phyloP scores from a whole-genome alignment of 441 rosid species.

The Aquilaria agallochum region DNA sequence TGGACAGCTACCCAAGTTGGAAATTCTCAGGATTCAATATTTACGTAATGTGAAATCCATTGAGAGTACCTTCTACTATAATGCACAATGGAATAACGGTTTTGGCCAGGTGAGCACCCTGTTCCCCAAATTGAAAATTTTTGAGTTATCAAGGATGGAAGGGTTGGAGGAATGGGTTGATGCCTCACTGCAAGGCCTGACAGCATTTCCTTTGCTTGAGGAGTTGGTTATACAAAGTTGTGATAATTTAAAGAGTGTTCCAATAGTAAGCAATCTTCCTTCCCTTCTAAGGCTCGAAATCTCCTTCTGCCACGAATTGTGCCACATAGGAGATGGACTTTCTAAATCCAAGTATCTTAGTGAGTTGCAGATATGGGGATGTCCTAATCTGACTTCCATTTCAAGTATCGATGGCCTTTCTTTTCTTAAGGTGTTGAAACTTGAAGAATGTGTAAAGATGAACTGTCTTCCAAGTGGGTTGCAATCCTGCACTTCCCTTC shows the following conservation, averaged over 20 bases:
- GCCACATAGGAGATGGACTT: neutral
- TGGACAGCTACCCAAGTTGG: conserved; percentile 18
- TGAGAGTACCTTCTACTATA: conserved; percentile 8
- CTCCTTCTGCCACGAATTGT: neutral
- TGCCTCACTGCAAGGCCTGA: neutral
- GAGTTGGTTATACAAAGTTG: conserved; percentile 8
- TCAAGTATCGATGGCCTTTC: conserved; percentile 6
- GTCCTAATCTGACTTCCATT: conserved; percentile 1
- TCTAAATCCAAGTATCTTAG: conserved; percentile 9
- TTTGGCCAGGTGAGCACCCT: neutral
- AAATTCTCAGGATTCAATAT: conserved; percentile 6
- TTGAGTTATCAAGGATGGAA: conserved; percentile 1
- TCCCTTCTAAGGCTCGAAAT: conserved; percentile 5
- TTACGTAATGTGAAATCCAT: conserved; percentile 14
- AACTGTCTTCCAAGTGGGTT: conserved; percentile 1
- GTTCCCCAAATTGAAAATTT: conserved; percentile 16
- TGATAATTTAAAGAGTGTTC: conserved; percentile 4
- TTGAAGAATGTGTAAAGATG: conserved; percentile 7
- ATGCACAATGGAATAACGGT: neutral
- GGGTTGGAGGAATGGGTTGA: neutral
- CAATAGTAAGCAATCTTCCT: conserved; percentile 9
- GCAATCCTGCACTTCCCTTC: conserved; percentile 3
- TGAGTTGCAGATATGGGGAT: neutral
- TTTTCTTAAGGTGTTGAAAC: neutral
- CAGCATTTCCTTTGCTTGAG: conserved; percentile 4